A percentile compares a stretch with the other conserved stretches of the same genome.
phyloP scores from a whole-genome alignment of 1,284 basidiomycete genomes.

The Tremellales sp. region DNA sequence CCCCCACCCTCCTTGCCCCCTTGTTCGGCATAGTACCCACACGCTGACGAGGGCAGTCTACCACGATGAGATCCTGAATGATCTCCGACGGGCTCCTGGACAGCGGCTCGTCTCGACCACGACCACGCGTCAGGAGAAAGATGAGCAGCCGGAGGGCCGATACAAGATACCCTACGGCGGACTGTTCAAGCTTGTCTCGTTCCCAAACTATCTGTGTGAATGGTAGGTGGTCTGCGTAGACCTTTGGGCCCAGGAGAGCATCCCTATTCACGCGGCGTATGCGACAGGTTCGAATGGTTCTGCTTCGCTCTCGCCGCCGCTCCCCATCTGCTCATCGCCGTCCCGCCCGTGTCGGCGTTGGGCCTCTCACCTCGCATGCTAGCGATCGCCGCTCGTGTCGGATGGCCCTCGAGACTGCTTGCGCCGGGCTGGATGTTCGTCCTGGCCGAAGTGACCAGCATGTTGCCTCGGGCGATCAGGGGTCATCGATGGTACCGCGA shows the following conservation, averaged over 20 bases:
- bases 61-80: constrained; percentile 83
- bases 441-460: constrained; percentile 62
- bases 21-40: not conserved
- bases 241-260: too few species aligned
- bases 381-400: not conserved
- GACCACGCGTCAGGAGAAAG: constrained; percentile 21
- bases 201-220: constrained; percentile 89
- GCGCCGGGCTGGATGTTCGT: constrained; percentile 74
- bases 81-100: constrained; percentile 55
- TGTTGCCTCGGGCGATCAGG: constrained; percentile 73
- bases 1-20: not conserved
- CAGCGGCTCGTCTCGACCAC: constrained; percentile 20
- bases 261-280: too few species aligned
- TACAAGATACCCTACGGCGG: constrained; percentile 81
- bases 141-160: constrained; percentile 36
- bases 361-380: not conserved
- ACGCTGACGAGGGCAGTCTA: constrained; percentile 49
- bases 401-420: constrained; percentile 39
- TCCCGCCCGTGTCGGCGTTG: constrained; percentile 8
- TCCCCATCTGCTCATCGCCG: constrained; percentile 16
- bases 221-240: constrained; percentile 49
- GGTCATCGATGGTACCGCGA: constrained; percentile 76
- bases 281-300: constrained; percentile 68
- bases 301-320: constrained; percentile 65
- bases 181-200: constrained; percentile 75